Conservation (phyloP, 2,329 filamentous ascomycete species). For the Teratosphaeriaceae sp. region DNA sequence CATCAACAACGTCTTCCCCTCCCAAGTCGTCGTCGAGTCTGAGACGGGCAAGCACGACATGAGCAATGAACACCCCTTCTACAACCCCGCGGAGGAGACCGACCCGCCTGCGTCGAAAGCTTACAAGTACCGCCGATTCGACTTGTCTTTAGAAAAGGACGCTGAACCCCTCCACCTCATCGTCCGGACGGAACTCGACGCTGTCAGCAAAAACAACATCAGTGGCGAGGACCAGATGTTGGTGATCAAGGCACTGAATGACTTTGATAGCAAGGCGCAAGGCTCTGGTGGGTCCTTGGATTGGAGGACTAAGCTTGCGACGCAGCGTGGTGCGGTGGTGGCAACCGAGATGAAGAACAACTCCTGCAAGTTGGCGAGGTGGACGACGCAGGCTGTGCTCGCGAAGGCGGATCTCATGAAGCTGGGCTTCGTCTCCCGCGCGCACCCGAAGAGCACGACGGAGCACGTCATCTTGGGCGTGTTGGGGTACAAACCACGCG, state of each 20-base stretch:
- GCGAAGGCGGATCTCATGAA: constrained; percentile 99
- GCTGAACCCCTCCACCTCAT: constrained; percentile 90
- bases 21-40: constrained; percentile 86
- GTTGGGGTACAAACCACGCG: constrained; percentile 93
- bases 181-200: constrained; percentile 92
- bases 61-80: constrained; percentile 90
- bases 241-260: constrained; percentile 93
- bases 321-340: constrained; percentile 91
- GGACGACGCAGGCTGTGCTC: constrained; percentile 95
- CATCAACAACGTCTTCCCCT: constrained; percentile 99
- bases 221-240: constrained; percentile 87
- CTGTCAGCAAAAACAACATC: constrained; percentile 90
- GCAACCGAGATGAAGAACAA: constrained; percentile 99
- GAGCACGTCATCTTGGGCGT: constrained; percentile 95
- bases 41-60: constrained; percentile 74
- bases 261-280: constrained; percentile 97
- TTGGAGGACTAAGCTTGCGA: constrained; percentile 92
- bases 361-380: constrained; percentile 94
- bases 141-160: constrained; percentile 82
- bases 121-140: constrained; percentile 97
- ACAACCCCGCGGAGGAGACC: constrained; percentile 86
- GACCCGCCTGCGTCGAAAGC: constrained; percentile 92
- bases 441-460: constrained; percentile 85
- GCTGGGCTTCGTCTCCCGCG: constrained; percentile 92
- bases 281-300: constrained; percentile 91